Base-by-base conservation (phyloP, 2,329 filamentous ascomycete species). In the Trichoderma sp. region DNA sequence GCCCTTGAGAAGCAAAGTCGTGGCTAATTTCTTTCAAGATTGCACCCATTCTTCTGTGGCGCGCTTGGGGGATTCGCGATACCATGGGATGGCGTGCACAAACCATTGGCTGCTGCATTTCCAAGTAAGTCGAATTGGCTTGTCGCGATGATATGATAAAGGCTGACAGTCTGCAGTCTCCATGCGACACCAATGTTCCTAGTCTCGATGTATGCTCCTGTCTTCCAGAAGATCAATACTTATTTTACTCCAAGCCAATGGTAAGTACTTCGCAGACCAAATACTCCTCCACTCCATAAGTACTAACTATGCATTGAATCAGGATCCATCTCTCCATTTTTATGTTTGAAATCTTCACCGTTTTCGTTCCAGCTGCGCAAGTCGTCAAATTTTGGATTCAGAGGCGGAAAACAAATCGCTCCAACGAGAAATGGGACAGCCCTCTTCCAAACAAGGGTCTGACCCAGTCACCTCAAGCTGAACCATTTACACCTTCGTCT, bases 161-260 rank as follows among this genome's bases (percentile, higher is more conserved):
- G 14, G 6, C 63, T 66, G 11, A 66, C 28, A 3, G 2, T 4
- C 18, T 5, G 2, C 54, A 87, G 86, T 56, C 81, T 91, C 16
- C 87, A 85, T 54, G 89, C 87, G 18, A 86, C 87, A 2, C 89
- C 89, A 0, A 83, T 91, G 79, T 91, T 88, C 85, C 81, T 91
- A 34, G 79, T 88, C 28, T 87, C 86, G 55, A 79, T 85, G 2
- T 82, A 85, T 69, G 79, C 81, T 3, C 83, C 85, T 14, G 79
- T 71, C 0, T 83, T 89, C 76, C 79, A 77, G 3, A 74, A 77
- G 0, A 79, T 89, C 60, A 88, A 89, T 74, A 74, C 75, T 24
- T 84, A 84, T 73, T 88, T 83, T 72, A 75, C 85, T 2, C 86
- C 88, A 18, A 84, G 87, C 4, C 84, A 88, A 78, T 90, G 88